Conservation (phyloP, 768 basidiomycete genomes). For the Boletellus ananas region DNA sequence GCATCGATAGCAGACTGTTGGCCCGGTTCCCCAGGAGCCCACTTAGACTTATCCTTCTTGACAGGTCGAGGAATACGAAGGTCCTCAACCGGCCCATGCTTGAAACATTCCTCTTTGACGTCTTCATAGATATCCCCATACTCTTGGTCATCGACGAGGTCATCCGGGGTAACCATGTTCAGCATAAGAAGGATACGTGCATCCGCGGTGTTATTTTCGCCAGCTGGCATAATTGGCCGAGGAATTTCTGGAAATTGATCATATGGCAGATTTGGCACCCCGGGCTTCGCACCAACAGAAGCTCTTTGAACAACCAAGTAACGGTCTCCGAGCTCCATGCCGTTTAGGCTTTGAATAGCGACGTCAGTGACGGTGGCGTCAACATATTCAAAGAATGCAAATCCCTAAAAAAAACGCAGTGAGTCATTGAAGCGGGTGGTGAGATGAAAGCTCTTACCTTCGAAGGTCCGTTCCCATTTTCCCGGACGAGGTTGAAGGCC, state of each 20-base stretch:
- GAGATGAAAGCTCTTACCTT: slow-evolving; percentile 52
- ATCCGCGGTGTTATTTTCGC: slow-evolving; percentile 54
- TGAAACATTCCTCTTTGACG: slow-evolving; percentile 84
- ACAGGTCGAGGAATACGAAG: slow-evolving; percentile 85
- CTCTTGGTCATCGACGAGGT: slow-evolving; percentile 85
- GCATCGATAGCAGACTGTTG: slow-evolving; percentile 62
- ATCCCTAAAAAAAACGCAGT: slow-evolving; percentile 58
- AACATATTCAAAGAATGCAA: slow-evolving; percentile 98
- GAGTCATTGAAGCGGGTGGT: neutral
- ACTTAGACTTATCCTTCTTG: slow-evolving; percentile 81
- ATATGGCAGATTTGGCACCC: slow-evolving; percentile 62
- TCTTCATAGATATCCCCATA: slow-evolving; percentile 95
- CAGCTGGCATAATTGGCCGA: slow-evolving; percentile 83
- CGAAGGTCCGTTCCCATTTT: slow-evolving; percentile 82
- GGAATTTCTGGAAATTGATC: slow-evolving; percentile 83
- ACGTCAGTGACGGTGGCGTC: slow-evolving; percentile 87
- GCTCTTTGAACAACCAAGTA: slow-evolving; percentile 96
- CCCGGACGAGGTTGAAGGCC: slow-evolving; percentile 97
- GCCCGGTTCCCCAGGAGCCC: slow-evolving; percentile 60
- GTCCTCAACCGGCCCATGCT: slow-evolving; percentile 79
- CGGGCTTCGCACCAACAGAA: slow-evolving; percentile 85
- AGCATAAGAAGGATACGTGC: slow-evolving; percentile 92
- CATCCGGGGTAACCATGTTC: slow-evolving; percentile 97
- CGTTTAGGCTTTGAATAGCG: slow-evolving; percentile 93
- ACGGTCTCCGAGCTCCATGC: slow-evolving; percentile 96